A percentile compares a stretch with the other conserved stretches of the same genome.
Evolutionary conservation across 2,329 filamentous ascomycete genomes (phyloP).

Genomic region (Aspergillus jensenii): DNA sequence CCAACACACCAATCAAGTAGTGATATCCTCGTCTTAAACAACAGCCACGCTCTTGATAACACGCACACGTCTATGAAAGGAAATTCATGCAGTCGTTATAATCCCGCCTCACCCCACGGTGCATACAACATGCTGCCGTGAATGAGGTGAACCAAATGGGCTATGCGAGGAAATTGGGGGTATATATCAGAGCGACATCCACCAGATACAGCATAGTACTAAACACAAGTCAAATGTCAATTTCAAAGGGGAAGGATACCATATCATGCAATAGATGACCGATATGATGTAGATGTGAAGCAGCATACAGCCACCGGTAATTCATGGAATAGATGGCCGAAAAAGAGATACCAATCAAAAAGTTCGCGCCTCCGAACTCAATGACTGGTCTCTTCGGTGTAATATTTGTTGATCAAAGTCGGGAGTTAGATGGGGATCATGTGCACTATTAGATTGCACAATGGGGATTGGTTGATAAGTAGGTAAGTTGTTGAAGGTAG

Average conservation of each 20-base stretch:
- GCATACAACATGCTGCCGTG: slow-evolving; percentile 16
- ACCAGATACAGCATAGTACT: slow-evolving; percentile 17
- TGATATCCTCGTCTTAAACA: background rate
- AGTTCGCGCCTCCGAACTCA: background rate
- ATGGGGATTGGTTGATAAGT: background rate
- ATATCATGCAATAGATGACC: background rate
- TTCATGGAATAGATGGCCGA: background rate
- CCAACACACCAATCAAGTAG: background rate
- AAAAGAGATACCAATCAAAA: background rate
- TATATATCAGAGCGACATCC: slow-evolving; percentile 27
- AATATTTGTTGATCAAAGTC: background rate
- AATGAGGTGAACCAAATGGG: slow-evolving; percentile 22
- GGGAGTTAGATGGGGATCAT: background rate
- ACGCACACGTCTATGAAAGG: slow-evolving; percentile 21
- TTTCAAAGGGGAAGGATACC: slow-evolving; percentile 1
- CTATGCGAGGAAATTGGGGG: slow-evolving; percentile 25
- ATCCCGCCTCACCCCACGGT: slow-evolving; percentile 20
- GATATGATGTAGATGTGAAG: slow-evolving; percentile 1
- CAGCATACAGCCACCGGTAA: slow-evolving; percentile 1
- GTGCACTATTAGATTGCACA: background rate
- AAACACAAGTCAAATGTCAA: slow-evolving; percentile 12
- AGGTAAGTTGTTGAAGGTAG: background rate
- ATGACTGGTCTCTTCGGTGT: background rate
- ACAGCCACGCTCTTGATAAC: slow-evolving; percentile 14
- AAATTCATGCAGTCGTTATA: slow-evolving; percentile 30